Evolutionary conservation across 179 eudicot genomes (phyloP), one percentile per base, ranked within the genome.

Genomic region (Beta corolliflora): DNA sequence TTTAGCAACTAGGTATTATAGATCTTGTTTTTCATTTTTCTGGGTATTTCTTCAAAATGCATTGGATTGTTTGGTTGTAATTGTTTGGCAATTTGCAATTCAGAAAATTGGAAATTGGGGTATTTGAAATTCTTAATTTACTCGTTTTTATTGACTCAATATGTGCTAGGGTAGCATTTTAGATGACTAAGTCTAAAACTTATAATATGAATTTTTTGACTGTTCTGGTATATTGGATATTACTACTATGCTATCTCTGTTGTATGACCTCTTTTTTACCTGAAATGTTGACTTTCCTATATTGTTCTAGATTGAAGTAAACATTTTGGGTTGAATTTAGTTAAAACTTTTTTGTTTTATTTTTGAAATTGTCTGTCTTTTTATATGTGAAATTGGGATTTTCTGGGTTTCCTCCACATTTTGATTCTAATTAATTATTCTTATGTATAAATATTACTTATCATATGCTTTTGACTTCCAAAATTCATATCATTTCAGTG

Each of bases 1-100:
- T 73, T 65, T 71, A 15, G 46, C 61, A 55, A 66, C 44, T 83
- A 61, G 70, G 81, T 71, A 80, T 76, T 75, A 4, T 55, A 77
- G 83, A 80, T 81, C 81, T 81, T 73, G 55, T 45, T 14, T 3
- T 25, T 63, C 5, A 3, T 7, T 18, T 63, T 48, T 21, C 54
- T 48, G 11, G 54, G 48, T 79, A 18, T 59, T 18, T 29, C 76
- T 48, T 55, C 46, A 3, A 68, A 70, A 54, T 74, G 77, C 44
- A 31, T 18, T 54, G 77, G 31, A 29, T 75, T 75, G 25, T 29
- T 56, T 31, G 53, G 16, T 75, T 18, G 52, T 64, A 18, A 75
- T 55, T 73, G 6, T 73, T 55, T 75, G 56, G 73, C 53, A 69
- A 77, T 81, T 52, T 73, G 5, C 31, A 80, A 69, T 53, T 19